phyloP scores from a whole-genome alignment of 768 basidiomycete species.

The Lentinula detonsa region DNA sequence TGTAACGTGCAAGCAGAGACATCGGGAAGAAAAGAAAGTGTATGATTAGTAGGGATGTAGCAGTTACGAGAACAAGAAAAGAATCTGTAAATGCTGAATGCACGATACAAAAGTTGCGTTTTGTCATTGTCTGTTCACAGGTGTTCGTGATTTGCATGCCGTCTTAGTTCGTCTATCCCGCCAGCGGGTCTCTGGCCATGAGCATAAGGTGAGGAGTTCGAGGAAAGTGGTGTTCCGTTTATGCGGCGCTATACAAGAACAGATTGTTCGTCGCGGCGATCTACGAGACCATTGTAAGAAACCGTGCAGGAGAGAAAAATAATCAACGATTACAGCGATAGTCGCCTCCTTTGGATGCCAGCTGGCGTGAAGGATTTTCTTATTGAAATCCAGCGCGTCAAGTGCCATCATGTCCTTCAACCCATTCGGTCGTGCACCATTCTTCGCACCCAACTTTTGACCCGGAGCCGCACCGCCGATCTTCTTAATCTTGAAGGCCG shows the following conservation, averaged over 20 bases:
- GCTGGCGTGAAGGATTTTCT: conserved; percentile 93
- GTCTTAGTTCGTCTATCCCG: conserved; percentile 8
- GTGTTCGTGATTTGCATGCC: conserved; percentile 3
- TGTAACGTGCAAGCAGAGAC: not conserved
- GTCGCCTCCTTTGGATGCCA: conserved; percentile 99
- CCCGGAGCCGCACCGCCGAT: conserved; percentile 81
- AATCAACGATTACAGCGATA: conserved; percentile 61
- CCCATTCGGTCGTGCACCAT: conserved; percentile 67
- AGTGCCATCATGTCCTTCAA: conserved; percentile 84
- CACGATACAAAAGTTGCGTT: conserved; percentile 1
- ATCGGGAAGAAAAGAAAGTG: not conserved
- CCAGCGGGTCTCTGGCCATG: conserved; percentile 7
- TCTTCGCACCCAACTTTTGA: conserved; percentile 63
- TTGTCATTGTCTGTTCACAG: not conserved
- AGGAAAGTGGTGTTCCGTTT: conserved; percentile 18
- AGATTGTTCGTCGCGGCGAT: conserved; percentile 97
- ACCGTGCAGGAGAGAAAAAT: not conserved
- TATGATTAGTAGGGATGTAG: conserved; percentile 5
- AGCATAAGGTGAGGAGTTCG: conserved; percentile 4
- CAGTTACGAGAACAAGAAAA: not conserved
- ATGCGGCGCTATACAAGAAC: conserved; percentile 77
- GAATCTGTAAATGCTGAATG: not conserved
- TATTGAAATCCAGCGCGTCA: conserved; percentile 88
- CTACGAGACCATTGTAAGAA: conserved; percentile 30
- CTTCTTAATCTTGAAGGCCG: conserved; percentile 99